A percentile compares a stretch with the other conserved stretches of the same genome.
Evolutionary conservation across 225 moss, liverwort and hornwort species (phyloP).

Genomic region (Polytrichum commune): DNA sequence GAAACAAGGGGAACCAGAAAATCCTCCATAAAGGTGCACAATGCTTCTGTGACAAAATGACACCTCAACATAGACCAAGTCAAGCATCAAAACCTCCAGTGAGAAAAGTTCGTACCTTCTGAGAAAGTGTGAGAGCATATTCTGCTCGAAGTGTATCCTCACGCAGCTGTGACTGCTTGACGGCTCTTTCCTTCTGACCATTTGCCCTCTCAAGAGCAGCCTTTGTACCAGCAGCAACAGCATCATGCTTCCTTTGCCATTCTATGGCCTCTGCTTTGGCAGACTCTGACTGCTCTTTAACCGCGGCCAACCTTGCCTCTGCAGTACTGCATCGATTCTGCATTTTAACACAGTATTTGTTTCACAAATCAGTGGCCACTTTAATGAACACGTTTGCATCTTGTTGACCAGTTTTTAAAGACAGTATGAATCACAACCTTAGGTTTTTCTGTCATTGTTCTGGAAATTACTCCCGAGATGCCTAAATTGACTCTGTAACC

Average conservation of each 20-base stretch:
- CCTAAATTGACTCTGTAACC: too few species aligned
- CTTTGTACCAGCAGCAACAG: constrained; percentile 53
- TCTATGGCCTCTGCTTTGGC: constrained; percentile 83
- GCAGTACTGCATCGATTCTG: constrained; percentile 82
- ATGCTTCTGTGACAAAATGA: neutral
- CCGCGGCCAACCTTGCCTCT: constrained; percentile 87
- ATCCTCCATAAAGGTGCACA: too few species aligned
- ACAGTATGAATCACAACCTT: too few species aligned
- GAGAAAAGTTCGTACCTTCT: constrained; percentile 40
- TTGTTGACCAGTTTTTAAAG: too few species aligned
- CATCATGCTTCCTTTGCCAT: constrained; percentile 81
- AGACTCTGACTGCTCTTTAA: constrained; percentile 75
- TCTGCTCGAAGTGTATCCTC: constrained; percentile 85
- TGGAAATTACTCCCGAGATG: too few species aligned
- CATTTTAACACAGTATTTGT: neutral
- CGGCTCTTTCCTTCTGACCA: constrained; percentile 62
- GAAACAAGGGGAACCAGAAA: too few species aligned
- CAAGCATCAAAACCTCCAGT: neutral
- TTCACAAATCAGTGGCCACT: too few species aligned
- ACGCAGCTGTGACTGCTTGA: constrained; percentile 69
- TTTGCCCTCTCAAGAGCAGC: constrained; percentile 64
- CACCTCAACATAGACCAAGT: neutral
- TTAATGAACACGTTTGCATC: too few species aligned
- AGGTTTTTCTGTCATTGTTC: too few species aligned
- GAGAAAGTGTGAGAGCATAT: constrained; percentile 50